Evolutionary conservation across 2,329 filamentous ascomycete genomes (phyloP), one percentile per base, ranked within the genome.

Genomic region (Bimuria novae-zelandiae): DNA sequence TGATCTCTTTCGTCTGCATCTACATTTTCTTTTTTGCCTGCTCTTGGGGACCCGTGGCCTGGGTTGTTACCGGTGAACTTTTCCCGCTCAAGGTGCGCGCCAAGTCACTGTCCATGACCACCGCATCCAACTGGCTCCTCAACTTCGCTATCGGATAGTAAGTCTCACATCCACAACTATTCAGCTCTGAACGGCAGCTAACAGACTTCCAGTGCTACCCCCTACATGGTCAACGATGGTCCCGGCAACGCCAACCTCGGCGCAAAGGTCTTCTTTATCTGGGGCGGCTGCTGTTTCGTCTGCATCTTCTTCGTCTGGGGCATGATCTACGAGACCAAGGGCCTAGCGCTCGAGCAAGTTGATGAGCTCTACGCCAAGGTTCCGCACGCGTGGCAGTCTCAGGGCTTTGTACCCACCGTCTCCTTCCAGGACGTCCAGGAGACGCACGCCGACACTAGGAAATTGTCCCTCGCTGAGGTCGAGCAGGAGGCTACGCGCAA

Each of bases 21-120:
- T 90, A 89, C 76, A 89, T 92, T 52, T 90, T 89, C 77, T 91
- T 90, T 80, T 92, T 92, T 69, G 89, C 89, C 12, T 83, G 85
- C 6, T 89, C 88, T 0, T 92, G 89, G 88, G 89, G 89, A 5
- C 89, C 89, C 0, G 87, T 89, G 29, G 83, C 82, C 2, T 92
- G 89, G 89, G 88, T 74, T 19, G 70, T 73, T 4, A 75, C 74
- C 12, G 75, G 74, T 25, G 75, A 76, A 59, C 64, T 77, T 47
- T 77, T 76, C 69, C 75, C 75, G 11, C 69, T 77, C 52, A 78
- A 79, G 53, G 77, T 79, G 42, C 75, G 78, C 44, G 75, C 76
- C 37, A 79, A 80, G 67, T 78, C 77, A 32, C 65, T 77, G 33
- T 73, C 71, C 7, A 79, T 83, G 71, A 82, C 82, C 7, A 83